Conservation (phyloP, 768 basidiomycete species). For the Podaxis sp. region DNA sequence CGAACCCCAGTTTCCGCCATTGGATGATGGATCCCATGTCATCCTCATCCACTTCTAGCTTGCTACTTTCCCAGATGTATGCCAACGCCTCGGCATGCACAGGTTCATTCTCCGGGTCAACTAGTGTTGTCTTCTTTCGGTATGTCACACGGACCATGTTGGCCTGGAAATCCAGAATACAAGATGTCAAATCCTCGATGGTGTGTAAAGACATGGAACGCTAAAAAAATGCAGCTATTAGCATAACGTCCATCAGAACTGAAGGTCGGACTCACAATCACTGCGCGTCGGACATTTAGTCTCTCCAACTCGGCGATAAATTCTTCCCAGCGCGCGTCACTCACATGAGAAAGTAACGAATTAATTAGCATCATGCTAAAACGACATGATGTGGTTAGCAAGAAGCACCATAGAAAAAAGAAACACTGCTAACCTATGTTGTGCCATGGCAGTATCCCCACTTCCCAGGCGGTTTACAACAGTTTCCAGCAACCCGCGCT, state of each 20-base stretch:
- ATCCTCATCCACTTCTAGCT: conserved; percentile 49
- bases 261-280: conserved; percentile 54
- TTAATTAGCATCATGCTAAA: conserved; percentile 87
- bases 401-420: background rate
- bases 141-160: conserved; percentile 77
- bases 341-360: conserved; percentile 76
- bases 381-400: conserved; percentile 12
- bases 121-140: conserved; percentile 74
- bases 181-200: conserved; percentile 77
- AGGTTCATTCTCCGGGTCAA: conserved; percentile 63
- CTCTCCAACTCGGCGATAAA: conserved; percentile 73
- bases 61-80: conserved; percentile 65
- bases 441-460: conserved; percentile 80
- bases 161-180: conserved; percentile 84
- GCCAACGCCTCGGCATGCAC: conserved; percentile 53
- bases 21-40: conserved; percentile 46
- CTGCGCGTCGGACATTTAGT: conserved; percentile 75
- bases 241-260: background rate
- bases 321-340: conserved; percentile 72
- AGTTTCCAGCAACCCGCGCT: conserved; percentile 67
- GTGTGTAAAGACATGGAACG: conserved; percentile 81
- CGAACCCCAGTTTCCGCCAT: conserved; percentile 80
- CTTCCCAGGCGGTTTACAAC: conserved; percentile 78
- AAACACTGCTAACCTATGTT: conserved; percentile 57
- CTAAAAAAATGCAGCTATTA: conserved; percentile 30